Evolutionary conservation across 306 rosid species (phyloP).

Genomic region (Lupinus albus): DNA sequence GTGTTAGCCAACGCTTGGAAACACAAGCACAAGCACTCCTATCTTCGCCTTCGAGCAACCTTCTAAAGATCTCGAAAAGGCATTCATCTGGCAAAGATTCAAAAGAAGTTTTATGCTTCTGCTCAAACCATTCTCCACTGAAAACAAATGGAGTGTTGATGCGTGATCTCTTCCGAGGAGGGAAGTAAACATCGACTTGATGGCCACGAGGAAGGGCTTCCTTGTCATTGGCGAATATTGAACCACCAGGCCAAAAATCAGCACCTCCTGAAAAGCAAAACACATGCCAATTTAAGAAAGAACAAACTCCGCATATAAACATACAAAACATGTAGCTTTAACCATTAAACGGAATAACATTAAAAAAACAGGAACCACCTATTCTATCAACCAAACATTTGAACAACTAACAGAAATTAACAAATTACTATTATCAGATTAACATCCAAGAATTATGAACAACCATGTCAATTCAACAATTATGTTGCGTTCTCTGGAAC

Average conservation of each 20-base stretch:
- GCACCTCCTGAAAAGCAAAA: constrained; percentile 59
- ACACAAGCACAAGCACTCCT: constrained; percentile 84
- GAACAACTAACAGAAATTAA: constrained; percentile 17
- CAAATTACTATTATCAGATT: too few species aligned
- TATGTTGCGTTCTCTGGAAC: too few species aligned
- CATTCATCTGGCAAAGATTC: constrained; percentile 88
- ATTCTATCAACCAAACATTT: not conserved
- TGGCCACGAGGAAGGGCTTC: constrained; percentile 72
- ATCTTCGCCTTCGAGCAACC: constrained; percentile 77
- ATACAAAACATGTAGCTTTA: too few species aligned
- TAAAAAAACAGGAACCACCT: not conserved
- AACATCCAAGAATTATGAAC: too few species aligned
- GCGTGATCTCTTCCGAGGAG: constrained; percentile 86
- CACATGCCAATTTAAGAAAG: too few species aligned
- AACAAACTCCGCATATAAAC: too few species aligned
- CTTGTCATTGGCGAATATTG: constrained; percentile 78
- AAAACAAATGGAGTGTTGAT: constrained; percentile 67
- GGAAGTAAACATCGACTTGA: constrained; percentile 76
- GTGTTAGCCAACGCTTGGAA: constrained; percentile 85
- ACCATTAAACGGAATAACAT: too few species aligned
- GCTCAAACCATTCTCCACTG: constrained; percentile 54
- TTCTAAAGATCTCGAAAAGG: constrained; percentile 87
- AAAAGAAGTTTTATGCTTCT: constrained; percentile 69
- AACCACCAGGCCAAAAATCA: constrained; percentile 72
- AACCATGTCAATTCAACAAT: not conserved